Percentiles rank a stretch among this genome's conserved stretches.
Evolutionary conservation across 2,329 filamentous ascomycete genomes (phyloP).

Genomic region (Trichoderma asperellum): DNA sequence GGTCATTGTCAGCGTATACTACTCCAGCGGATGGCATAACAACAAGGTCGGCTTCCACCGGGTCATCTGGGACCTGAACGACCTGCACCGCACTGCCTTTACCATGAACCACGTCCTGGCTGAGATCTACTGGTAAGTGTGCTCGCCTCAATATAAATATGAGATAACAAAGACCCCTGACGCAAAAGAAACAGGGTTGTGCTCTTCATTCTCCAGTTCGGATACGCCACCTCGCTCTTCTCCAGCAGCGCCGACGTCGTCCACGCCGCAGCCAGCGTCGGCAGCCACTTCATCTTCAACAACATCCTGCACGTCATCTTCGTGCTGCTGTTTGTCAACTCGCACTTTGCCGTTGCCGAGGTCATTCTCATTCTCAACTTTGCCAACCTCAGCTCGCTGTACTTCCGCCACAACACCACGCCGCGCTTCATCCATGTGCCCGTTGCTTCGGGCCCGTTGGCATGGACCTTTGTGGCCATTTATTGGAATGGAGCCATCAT

Average conservation of each 20-base stretch:
- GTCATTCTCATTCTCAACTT: constrained; percentile 79
- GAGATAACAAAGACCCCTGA: background rate
- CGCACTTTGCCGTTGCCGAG: constrained; percentile 75
- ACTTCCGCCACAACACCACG: constrained; percentile 76
- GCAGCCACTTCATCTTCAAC: constrained; percentile 82
- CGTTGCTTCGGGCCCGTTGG: constrained; percentile 75
- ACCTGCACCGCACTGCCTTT: constrained; percentile 70
- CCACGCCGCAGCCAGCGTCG: constrained; percentile 73
- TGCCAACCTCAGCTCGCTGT: constrained; percentile 75
- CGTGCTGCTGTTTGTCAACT: constrained; percentile 79
- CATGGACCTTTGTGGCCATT: constrained; percentile 81
- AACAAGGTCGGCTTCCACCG: constrained; percentile 63
- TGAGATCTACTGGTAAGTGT: constrained; percentile 72
- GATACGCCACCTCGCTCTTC: constrained; percentile 78
- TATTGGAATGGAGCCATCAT: constrained; percentile 90
- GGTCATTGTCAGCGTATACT: constrained; percentile 73
- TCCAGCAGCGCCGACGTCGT: constrained; percentile 65
- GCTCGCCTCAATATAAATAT: background rate
- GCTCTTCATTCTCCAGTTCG: constrained; percentile 74
- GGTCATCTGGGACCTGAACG: constrained; percentile 77
- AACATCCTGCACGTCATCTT: constrained; percentile 83
- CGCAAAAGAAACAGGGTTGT: constrained; percentile 57
- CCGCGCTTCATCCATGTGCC: constrained; percentile 77
- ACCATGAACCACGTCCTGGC: constrained; percentile 68
- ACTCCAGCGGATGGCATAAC: constrained; percentile 66